A percentile compares a stretch with the other conserved stretches of the same genome.
Conservation (phyloP, 805 yeast genomes). For the Spathaspora arborariae region DNA sequence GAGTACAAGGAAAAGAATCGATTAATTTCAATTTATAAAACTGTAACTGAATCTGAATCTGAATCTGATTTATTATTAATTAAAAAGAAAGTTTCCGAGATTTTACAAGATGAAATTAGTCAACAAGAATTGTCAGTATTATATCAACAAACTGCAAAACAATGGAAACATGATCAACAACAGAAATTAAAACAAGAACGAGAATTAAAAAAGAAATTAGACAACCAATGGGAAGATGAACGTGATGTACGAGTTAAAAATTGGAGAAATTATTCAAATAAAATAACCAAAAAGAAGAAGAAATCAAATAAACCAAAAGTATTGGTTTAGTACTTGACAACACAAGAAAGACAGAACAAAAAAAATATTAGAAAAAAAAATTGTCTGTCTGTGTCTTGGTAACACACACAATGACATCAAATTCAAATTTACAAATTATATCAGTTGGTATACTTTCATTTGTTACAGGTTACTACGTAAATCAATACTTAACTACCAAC, state of each 20-base stretch:
- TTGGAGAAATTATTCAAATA: conserved; percentile 53
- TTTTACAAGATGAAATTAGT: conserved; percentile 36
- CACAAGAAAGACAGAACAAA: background rate
- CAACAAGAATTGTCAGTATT: conserved; percentile 24
- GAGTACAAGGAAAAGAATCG: conserved; percentile 13
- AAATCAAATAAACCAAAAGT: conserved; percentile 19
- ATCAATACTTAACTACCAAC: conserved; percentile 9
- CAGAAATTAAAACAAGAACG: conserved; percentile 36
- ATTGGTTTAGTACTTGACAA: no score
- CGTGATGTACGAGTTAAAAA: conserved; percentile 54
- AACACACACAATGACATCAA: conserved; percentile 10
- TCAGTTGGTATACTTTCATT: conserved; percentile 35
- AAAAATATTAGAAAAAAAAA: background rate
- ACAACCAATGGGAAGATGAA: conserved; percentile 56
- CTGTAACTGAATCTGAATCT: background rate
- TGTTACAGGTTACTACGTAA: conserved; percentile 30
- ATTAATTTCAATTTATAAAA: conserved; percentile 26
- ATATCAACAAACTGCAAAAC: conserved; percentile 26
- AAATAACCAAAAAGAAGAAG: conserved; percentile 38
- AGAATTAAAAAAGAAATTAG: conserved; percentile 39
- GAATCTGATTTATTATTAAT: conserved; percentile 11
- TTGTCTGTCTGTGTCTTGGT: background rate
- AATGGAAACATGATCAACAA: conserved; percentile 18
- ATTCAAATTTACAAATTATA: conserved; percentile 12
- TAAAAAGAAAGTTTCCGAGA: conserved; percentile 39